Base-by-base conservation (phyloP, 1,139 yeast genomes). In the Candida pseudocylindracea region DNA sequence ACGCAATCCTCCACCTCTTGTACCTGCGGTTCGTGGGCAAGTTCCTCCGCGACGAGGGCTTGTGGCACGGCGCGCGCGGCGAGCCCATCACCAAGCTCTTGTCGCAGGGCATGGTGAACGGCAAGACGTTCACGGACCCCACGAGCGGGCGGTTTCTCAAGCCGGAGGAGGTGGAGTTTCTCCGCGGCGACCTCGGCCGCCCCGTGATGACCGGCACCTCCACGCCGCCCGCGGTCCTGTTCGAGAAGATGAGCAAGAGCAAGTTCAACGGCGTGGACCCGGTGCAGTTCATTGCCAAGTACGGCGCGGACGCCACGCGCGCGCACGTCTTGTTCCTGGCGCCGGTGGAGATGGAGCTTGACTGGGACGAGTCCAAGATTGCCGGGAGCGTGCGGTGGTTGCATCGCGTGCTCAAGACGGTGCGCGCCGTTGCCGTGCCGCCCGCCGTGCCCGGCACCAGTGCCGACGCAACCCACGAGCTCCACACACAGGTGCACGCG, bases 41-140 rank as follows among this genome's bases (percentile, higher is more conserved):
- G 45, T 81, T 85, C 42, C 50, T 88, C 33, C 66, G 68, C 9
- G 62, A 65, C 26, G 62, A 64, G 33, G 73, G 73, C 0, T 49
- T 67, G 30, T 62, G 72, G 60, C 57, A 65, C 4, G 61, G 63
- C 2, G 33, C 42, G 5, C 54, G 55, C 10, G 80, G 79, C 28
- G 98, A 88, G 45, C 96, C 98, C 1, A 70, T 88, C 42, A 64
- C 56, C 34, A 67, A 66, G 37, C 57, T 88, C 30, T 72, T 88
- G 2, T 85, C 96, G 2, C 98, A 85, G 48, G 98, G 98, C 11
- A 88, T 88, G 98, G 98, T 88, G 4, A 95, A 85, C 41, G 96
- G 96, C 2, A 71, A 68, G 45, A 88, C 98, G 0, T 78, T 50
- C 42, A 57, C 62, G 10, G 75, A 83, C 41, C 91, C 94, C 1